phyloP scores from a whole-genome alignment of 2,329 filamentous ascomycete genomes.

The Sporothrix inflata region DNA sequence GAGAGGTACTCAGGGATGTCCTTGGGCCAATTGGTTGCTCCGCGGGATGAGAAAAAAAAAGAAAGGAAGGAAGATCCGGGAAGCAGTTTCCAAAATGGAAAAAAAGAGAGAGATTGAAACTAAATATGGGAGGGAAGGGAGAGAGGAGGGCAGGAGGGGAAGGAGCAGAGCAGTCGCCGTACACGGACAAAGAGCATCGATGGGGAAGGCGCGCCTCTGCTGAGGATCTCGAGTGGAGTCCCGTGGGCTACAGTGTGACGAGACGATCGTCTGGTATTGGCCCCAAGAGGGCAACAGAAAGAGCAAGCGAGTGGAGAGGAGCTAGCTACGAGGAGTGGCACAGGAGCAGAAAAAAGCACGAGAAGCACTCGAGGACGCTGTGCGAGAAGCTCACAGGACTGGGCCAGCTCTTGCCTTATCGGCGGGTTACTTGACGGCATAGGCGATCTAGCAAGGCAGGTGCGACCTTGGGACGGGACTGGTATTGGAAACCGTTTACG shows the following conservation, averaged over 20 bases:
- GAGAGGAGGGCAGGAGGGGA: conserved; percentile 4
- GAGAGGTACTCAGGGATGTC: neutral
- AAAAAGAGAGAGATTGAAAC: conserved; percentile 8
- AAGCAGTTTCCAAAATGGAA: neutral
- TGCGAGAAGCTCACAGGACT: neutral
- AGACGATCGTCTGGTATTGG: conserved; percentile 20
- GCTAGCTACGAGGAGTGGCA: conserved; percentile 15
- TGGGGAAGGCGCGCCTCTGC: conserved; percentile 14
- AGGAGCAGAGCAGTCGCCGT: neutral
- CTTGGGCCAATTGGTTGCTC: conserved; percentile 12
- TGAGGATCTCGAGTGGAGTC: conserved; percentile 12
- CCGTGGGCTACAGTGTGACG: conserved; percentile 13
- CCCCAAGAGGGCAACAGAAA: neutral
- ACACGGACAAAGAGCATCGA: conserved; percentile 17
- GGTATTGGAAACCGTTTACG: neutral
- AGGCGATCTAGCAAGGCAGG: conserved; percentile 13
- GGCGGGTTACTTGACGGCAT: conserved; percentile 25
- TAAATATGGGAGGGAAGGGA: conserved; percentile 20
- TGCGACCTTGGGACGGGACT: neutral
- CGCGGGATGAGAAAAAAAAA: neutral
- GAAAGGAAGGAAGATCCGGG: conserved; percentile 17
- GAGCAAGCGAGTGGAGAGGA: neutral
- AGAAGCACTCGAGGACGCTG: neutral
- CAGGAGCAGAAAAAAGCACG: neutral
- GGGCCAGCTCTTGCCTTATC: conserved; percentile 10